A percentile compares a stretch with the other conserved stretches of the same genome.
Conservation (phyloP, 2,329 filamentous ascomycete genomes). For the Talaromyces sp. region DNA sequence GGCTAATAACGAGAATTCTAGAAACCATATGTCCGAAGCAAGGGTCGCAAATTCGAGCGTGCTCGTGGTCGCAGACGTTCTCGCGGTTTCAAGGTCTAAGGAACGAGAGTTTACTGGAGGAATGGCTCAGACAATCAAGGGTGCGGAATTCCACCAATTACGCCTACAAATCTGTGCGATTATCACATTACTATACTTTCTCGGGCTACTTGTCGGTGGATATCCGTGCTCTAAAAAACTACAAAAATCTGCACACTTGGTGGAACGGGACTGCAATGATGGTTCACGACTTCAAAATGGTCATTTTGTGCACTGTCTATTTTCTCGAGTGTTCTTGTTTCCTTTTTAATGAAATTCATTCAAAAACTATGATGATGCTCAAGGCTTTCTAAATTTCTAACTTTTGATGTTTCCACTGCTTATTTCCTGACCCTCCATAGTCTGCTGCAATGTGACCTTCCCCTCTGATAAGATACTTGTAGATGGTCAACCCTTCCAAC, state of each 20-base stretch:
- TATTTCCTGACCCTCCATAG: slow-evolving; percentile 59
- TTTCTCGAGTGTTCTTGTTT: slow-evolving; percentile 13
- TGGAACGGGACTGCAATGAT: slow-evolving; percentile 9
- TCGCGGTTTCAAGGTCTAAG: slow-evolving; percentile 99
- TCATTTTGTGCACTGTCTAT: slow-evolving; percentile 16
- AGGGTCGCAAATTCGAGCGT: slow-evolving; percentile 99
- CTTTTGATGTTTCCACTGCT: slow-evolving; percentile 55
- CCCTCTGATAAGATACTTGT: slow-evolving; percentile 90
- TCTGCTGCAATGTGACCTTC: slow-evolving; percentile 75
- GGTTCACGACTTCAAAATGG: slow-evolving; percentile 10
- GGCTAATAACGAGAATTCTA: slow-evolving; percentile 35
- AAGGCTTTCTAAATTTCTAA: slow-evolving; percentile 31
- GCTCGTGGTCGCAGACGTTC: slow-evolving; percentile 98
- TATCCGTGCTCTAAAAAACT: slow-evolving; percentile 5
- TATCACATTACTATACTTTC: slow-evolving; percentile 9
- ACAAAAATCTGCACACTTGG: slow-evolving; percentile 11
- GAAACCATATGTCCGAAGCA: slow-evolving; percentile 97
- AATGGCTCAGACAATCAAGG: slow-evolving; percentile 13
- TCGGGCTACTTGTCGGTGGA: slow-evolving; percentile 10
- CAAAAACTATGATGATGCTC: slow-evolving; percentile 6
- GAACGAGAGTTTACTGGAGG: slow-evolving; percentile 19
- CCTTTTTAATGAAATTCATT: slow-evolving; percentile 15
- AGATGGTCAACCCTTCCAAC: slow-evolving; percentile 90
- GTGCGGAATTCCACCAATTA: slow-evolving; percentile 5
- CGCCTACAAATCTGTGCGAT: slow-evolving; percentile 6